Conservation (phyloP, 2,329 filamentous ascomycete genomes). For the Karstenula rhodostoma region DNA sequence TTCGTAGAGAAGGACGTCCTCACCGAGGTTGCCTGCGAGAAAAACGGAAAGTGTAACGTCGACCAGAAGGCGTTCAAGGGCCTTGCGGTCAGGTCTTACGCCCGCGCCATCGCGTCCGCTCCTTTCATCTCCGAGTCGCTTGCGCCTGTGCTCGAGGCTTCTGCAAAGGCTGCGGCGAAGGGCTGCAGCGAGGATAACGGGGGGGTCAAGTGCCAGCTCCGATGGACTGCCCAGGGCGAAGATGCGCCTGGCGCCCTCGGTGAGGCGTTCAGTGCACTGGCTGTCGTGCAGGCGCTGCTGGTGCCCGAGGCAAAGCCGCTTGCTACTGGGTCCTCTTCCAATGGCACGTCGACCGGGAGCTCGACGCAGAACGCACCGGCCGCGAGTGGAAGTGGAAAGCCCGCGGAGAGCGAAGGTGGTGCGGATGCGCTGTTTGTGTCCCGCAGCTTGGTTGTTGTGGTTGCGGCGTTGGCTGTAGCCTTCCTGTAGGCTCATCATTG, state of each 20-base stretch:
- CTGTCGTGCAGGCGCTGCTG: constrained; percentile 34
- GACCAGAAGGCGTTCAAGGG: constrained; percentile 73
- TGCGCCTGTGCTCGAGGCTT: constrained; percentile 25
- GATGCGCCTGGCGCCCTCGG: constrained; percentile 25
- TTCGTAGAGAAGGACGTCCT: constrained; percentile 64
- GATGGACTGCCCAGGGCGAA: constrained; percentile 20
- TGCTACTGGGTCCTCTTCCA: background rate
- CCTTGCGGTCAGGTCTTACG: constrained; percentile 30
- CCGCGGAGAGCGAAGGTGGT: background rate
- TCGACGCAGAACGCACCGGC: background rate
- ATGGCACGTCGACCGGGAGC: constrained; percentile 1
- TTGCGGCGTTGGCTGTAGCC: background rate
- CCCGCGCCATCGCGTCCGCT: constrained; percentile 32
- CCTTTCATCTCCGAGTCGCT: constrained; percentile 27
- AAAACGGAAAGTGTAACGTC: constrained; percentile 62
- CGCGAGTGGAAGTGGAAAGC: constrained; percentile 2
- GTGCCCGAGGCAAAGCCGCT: constrained; percentile 24
- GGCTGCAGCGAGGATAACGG: constrained; percentile 22
- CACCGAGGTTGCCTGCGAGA: constrained; percentile 73
- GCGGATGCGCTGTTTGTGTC: constrained; percentile 6
- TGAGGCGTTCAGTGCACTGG: constrained; percentile 31
- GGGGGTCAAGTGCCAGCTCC: constrained; percentile 22
- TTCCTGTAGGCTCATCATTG: background rate
- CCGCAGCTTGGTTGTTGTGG: background rate
- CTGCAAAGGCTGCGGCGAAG: constrained; percentile 31